phyloP scores from a whole-genome alignment of 176 grass and related monocot genomes.

The Juncus effusus region DNA sequence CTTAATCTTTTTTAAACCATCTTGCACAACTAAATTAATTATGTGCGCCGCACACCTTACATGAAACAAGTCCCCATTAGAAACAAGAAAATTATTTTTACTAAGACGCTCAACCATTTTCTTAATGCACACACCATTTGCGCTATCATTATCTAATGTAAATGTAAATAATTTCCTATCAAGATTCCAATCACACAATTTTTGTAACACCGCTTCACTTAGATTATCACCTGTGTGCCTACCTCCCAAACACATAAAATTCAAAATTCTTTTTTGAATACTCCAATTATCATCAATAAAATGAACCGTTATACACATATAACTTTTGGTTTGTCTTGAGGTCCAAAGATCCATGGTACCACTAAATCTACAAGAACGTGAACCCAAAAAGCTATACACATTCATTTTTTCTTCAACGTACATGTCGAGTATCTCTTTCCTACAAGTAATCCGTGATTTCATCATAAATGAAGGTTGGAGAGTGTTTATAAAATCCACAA shows the following conservation, averaged over 20 bases:
- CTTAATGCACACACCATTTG: neutral
- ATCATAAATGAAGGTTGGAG: neutral
- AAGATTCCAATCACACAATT: conserved; percentile 18
- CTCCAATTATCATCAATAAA: no score
- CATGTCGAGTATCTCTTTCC: neutral
- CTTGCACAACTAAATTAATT: no score
- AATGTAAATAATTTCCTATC: no score
- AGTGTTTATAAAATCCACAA: conserved; percentile 4
- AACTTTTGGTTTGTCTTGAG: no score
- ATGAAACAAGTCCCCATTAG: neutral
- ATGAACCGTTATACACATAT: no score
- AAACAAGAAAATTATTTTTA: neutral
- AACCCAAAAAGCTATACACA: neutral
- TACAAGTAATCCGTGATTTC: neutral
- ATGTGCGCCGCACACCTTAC: no score
- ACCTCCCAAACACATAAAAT: no score
- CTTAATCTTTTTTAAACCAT: no score
- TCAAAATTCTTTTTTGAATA: no score
- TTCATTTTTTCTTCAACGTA: neutral
- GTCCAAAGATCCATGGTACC: no score
- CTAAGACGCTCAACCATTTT: neutral
- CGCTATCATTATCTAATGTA: no score
- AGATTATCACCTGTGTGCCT: no score
- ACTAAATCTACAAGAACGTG: conserved; percentile 8
- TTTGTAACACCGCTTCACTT: neutral